phyloP scores from a whole-genome alignment of 441 rosid genomes.

The Raphanus hybrid region DNA sequence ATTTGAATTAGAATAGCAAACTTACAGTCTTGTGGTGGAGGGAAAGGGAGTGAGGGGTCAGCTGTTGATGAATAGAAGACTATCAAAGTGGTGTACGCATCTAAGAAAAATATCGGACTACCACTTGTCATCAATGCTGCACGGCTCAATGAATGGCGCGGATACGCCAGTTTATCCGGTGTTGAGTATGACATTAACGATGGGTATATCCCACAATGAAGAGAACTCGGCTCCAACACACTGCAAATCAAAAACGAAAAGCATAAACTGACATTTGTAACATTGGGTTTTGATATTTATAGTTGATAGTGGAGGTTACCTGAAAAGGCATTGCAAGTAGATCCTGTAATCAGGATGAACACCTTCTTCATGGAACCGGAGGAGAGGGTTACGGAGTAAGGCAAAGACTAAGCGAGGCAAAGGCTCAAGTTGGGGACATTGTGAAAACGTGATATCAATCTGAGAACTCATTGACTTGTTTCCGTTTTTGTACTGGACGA shows the following conservation, averaged over 20 bases:
- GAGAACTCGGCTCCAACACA: constrained; percentile 88
- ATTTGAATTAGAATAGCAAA: not conserved
- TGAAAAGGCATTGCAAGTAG: constrained; percentile 95
- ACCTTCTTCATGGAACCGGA: constrained; percentile 96
- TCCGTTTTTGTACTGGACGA: constrained; percentile 69
- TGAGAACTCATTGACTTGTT: constrained; percentile 58
- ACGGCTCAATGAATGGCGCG: constrained; percentile 92
- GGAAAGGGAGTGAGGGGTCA: constrained; percentile 85
- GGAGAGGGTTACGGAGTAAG: constrained; percentile 90
- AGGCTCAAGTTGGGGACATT: constrained; percentile 88
- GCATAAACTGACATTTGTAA: not conserved
- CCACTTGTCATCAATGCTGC: constrained; percentile 92
- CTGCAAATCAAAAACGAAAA: constrained; percentile 46
- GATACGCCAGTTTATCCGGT: constrained; percentile 87
- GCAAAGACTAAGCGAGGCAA: constrained; percentile 93
- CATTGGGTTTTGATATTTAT: not conserved
- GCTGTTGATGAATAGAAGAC: constrained; percentile 93
- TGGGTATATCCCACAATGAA: constrained; percentile 89
- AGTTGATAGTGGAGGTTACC: constrained; percentile 50
- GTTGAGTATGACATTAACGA: constrained; percentile 73
- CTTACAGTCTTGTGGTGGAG: constrained; percentile 98
- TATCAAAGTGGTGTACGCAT: constrained; percentile 85
- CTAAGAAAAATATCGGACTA: constrained; percentile 95
- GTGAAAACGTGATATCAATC: constrained; percentile 83
- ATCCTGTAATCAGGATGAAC: constrained; percentile 96